These are phyloP conservation scores for Mikania micrantha DNA, from an alignment of 129 eudicot genomes.

Conservation along the genomic window DNA sequence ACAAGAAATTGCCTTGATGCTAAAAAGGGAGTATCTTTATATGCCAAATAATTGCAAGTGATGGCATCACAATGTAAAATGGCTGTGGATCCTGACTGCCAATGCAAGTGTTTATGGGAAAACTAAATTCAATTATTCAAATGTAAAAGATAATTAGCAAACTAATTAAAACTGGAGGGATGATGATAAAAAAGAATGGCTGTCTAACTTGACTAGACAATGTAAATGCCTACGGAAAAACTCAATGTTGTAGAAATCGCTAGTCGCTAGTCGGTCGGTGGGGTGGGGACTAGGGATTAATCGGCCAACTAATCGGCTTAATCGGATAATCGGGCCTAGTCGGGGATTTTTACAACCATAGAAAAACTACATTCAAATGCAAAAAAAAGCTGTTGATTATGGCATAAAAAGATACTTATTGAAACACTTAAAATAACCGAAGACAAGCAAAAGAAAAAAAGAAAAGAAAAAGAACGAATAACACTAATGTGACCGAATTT, in stretches of 20 bases:
- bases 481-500: not conserved
- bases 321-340: too few species aligned
- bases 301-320: too few species aligned
- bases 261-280: too few species aligned
- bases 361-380: too few species aligned
- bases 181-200: too few species aligned
- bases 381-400: not conserved
- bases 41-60: not conserved
- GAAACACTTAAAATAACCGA: not conserved
- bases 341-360: too few species aligned
- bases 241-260: too few species aligned
- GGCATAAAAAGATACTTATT: not conserved
- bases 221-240: too few species aligned
- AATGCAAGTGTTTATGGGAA: not conserved
- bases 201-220: too few species aligned
- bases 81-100: not conserved
- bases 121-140: not conserved
- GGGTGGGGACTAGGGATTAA: too few species aligned
- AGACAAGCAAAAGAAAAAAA: not conserved
- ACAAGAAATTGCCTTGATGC: conserved; percentile 1
- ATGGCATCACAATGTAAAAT: not conserved
- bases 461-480: not conserved
- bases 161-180: too few species aligned
- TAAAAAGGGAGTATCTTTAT: not conserved
- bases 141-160: too few species aligned